These are phyloP conservation scores for Xylariaceae sp. DNA, from an alignment of 2,329 filamentous ascomycete species.

Conservation along the genomic window DNA sequence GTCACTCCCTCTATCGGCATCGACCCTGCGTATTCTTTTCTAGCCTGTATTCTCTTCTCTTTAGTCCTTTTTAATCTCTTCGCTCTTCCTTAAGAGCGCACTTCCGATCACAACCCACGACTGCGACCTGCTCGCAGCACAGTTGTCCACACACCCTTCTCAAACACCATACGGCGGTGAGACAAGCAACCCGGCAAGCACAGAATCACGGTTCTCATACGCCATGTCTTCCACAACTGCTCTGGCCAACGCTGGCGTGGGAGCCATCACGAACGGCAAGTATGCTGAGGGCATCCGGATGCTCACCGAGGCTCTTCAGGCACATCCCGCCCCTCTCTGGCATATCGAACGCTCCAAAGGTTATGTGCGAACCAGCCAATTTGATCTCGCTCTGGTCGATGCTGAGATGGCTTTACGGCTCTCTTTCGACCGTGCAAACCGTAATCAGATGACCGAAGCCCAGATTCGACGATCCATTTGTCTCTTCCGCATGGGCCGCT, in stretches of 20 bases:
- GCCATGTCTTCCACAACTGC: slow-evolving; percentile 49
- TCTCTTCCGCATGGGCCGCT: slow-evolving; percentile 63
- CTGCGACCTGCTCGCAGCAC: no score
- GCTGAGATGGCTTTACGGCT: slow-evolving; percentile 60
- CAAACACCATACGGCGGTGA: not conserved
- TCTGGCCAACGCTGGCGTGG: slow-evolving; percentile 57
- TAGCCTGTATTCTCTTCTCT: no score
- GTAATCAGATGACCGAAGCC: slow-evolving; percentile 71
- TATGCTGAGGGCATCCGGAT: slow-evolving; percentile 63
- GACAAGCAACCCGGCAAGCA: not conserved
- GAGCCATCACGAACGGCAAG: slow-evolving; percentile 56
- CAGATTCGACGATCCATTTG: slow-evolving; percentile 76
- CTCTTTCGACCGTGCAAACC: slow-evolving; percentile 63
- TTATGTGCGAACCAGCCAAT: slow-evolving; percentile 59
- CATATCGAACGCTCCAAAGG: slow-evolving; percentile 77
- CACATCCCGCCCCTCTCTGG: slow-evolving; percentile 66
- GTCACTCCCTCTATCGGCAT: no score
- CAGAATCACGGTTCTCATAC: not conserved
- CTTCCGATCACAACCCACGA: no score
- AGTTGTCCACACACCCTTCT: not conserved
- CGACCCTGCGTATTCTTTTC: no score
- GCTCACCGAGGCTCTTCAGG: slow-evolving; percentile 62
- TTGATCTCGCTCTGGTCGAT: slow-evolving; percentile 62
- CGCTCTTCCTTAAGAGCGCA: no score
- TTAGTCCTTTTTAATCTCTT: no score